A percentile compares a stretch with the other conserved stretches of the same genome.
Evolutionary conservation across 345 rosid species (phyloP).

Genomic region (Eutrema japonicum): DNA sequence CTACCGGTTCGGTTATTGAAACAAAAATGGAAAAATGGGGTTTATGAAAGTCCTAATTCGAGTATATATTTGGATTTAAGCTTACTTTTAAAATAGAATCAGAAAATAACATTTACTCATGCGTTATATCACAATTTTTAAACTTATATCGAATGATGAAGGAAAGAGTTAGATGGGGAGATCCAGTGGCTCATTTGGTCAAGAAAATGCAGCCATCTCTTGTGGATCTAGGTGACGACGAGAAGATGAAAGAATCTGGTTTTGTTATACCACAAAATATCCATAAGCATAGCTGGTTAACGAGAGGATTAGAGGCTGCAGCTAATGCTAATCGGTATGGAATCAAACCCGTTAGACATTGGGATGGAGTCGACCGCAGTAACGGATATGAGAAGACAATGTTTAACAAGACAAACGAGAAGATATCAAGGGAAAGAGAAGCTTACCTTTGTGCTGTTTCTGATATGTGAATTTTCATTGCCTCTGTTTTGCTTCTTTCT

Average conservation of each 20-base stretch:
- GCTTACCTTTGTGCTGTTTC: conserved; percentile 91
- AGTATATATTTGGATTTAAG: neutral
- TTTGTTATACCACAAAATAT: conserved; percentile 76
- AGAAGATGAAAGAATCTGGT: conserved; percentile 86
- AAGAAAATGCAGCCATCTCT: conserved; percentile 63
- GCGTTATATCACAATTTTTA: too few species aligned
- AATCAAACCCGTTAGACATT: conserved; percentile 88
- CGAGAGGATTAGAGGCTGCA: conserved; percentile 74
- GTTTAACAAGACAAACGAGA: conserved; percentile 70
- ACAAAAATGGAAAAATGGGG: neutral
- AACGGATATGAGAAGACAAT: conserved; percentile 73
- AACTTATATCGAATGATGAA: conserved; percentile 28
- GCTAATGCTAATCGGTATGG: conserved; percentile 66
- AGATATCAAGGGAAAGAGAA: conserved; percentile 74
- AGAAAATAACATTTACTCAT: too few species aligned
- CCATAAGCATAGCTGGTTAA: conserved; percentile 81
- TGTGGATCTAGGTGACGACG: conserved; percentile 69
- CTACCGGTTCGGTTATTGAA: neutral
- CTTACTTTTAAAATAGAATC: too few species aligned
- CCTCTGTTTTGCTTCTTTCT: neutral
- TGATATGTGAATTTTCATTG: conserved; percentile 59
- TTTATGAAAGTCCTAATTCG: neutral
- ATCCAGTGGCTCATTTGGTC: conserved; percentile 90
- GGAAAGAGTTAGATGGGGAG: conserved; percentile 78
- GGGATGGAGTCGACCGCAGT: conserved; percentile 96